These are phyloP conservation scores for Cylindrotheca fusiformis DNA, from an alignment of 108 stramenopile species.

Conservation along the genomic window DNA sequence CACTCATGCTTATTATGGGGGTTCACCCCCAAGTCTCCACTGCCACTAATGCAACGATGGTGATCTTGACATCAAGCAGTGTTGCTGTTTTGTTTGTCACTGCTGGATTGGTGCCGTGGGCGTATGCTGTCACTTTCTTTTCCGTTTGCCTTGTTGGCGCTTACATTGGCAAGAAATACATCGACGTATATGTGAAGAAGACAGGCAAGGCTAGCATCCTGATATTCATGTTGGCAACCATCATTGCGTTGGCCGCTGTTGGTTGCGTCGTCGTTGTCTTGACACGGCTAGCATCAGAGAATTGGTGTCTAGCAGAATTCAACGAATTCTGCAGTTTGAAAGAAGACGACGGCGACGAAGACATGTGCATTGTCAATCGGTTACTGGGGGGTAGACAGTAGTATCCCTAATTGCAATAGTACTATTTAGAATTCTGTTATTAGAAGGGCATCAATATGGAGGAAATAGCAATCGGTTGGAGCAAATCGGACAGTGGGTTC, in stretches of 20 bases:
- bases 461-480: too few relatives aligned
- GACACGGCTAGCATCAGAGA: constrained; percentile 23
- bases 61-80: constrained; percentile 68
- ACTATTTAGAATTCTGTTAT: too few relatives aligned
- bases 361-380: constrained; percentile 10
- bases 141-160: constrained; percentile 58
- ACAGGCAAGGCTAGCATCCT: constrained; percentile 57
- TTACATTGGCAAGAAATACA: constrained; percentile 57
- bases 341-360: constrained; percentile 11
- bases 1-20: constrained; percentile 71
- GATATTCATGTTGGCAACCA: constrained; percentile 52
- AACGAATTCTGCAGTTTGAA: constrained; percentile 49
- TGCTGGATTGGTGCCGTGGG: constrained; percentile 60
- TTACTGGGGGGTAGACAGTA: constrained; percentile 1
- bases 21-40: constrained; percentile 64
- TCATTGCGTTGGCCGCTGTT: constrained; percentile 60
- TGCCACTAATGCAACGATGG: constrained; percentile 71
- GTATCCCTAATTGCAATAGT: too few relatives aligned
- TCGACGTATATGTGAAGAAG: constrained; percentile 64
- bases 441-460: too few relatives aligned
- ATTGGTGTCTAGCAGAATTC: constrained; percentile 66
- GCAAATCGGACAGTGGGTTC: too few relatives aligned
- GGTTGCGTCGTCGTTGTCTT: constrained; percentile 60
- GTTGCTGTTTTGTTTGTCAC: constrained; percentile 69
- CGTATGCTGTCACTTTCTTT: constrained; percentile 67